Evolutionary conservation across 2,329 filamentous ascomycete genomes (phyloP).

Genomic region (Hypomyces perniciosus): DNA sequence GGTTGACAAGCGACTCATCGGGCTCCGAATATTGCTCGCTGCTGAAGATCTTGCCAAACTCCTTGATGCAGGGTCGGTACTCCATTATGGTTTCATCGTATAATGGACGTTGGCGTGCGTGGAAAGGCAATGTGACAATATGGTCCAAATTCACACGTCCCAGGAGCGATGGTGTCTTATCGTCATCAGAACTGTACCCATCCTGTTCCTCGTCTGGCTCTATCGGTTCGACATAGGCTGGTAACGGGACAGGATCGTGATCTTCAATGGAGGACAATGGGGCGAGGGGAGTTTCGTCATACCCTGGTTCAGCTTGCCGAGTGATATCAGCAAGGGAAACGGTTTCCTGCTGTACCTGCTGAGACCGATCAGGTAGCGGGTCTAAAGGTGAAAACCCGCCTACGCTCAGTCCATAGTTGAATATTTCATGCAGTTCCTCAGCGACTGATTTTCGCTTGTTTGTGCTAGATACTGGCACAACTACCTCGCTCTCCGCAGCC

Average conservation of each 20-base stretch:
- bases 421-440: not conserved
- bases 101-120: slow-evolving; percentile 43
- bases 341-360: slow-evolving; percentile 24
- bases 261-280: slow-evolving; percentile 18
- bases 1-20: slow-evolving; percentile 32
- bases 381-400: no score
- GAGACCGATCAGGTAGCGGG: not conserved
- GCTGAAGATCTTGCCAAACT: slow-evolving; percentile 40
- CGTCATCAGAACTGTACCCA: slow-evolving; percentile 19
- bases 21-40: slow-evolving; percentile 34
- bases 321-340: slow-evolving; percentile 35
- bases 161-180: slow-evolving; percentile 14
- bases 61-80: slow-evolving; percentile 37
- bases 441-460: not conserved
- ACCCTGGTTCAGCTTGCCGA: slow-evolving; percentile 21
- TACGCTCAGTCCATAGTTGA: not conserved
- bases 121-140: slow-evolving; percentile 51
- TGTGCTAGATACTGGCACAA: no score
- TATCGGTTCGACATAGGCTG: slow-evolving; percentile 17
- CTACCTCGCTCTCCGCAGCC: not conserved
- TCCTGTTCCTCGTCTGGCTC: slow-evolving; percentile 22
- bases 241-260: slow-evolving; percentile 15
- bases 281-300: slow-evolving; percentile 16
- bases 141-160: slow-evolving; percentile 31
- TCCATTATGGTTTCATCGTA: slow-evolving; percentile 46